Evolutionary conservation across 148 eudicot genomes (phyloP).

Genomic region (Cornus controversa): DNA sequence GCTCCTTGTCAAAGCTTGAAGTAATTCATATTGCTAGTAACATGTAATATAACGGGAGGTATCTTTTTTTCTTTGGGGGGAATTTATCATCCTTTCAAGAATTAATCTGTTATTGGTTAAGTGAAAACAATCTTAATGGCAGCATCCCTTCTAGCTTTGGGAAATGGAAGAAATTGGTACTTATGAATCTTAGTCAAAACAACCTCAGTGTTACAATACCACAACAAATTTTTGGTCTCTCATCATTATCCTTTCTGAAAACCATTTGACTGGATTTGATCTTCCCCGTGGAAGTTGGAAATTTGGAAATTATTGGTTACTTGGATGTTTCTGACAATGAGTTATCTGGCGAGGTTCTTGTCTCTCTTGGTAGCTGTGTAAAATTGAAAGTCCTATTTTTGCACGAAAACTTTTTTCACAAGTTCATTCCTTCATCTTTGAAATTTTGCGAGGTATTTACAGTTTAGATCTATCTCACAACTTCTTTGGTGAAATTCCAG

Average conservation of each 20-base stretch:
- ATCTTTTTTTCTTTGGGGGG: background rate
- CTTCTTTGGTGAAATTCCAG: too few relatives aligned
- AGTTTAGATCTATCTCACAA: too few relatives aligned
- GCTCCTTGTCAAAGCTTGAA: too few relatives aligned
- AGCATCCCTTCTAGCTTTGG: too few relatives aligned
- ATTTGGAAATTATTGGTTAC: constrained; percentile 14
- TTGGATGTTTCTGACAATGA: constrained; percentile 20
- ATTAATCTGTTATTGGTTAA: too few relatives aligned
- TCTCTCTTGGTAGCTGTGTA: too few relatives aligned
- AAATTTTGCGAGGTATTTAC: constrained; percentile 18
- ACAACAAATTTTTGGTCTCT: constrained; percentile 17
- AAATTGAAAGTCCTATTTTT: constrained; percentile 10
- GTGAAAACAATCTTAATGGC: too few relatives aligned
- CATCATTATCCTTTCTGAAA: constrained; percentile 11
- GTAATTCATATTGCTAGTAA: too few relatives aligned
- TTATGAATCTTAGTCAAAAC: constrained; percentile 14
- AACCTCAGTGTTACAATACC: constrained; percentile 31
- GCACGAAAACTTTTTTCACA: constrained; percentile 27
- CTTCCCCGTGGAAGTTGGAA: constrained; percentile 28
- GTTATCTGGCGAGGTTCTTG: constrained; percentile 26
- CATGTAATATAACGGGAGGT: background rate
- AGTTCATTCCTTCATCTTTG: constrained; percentile 25
- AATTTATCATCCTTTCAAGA: background rate
- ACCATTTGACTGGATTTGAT: constrained; percentile 22
- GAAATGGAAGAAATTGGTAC: constrained; percentile 15